Conservation (phyloP, 257 asterid species). For the Capsicum chinense region DNA sequence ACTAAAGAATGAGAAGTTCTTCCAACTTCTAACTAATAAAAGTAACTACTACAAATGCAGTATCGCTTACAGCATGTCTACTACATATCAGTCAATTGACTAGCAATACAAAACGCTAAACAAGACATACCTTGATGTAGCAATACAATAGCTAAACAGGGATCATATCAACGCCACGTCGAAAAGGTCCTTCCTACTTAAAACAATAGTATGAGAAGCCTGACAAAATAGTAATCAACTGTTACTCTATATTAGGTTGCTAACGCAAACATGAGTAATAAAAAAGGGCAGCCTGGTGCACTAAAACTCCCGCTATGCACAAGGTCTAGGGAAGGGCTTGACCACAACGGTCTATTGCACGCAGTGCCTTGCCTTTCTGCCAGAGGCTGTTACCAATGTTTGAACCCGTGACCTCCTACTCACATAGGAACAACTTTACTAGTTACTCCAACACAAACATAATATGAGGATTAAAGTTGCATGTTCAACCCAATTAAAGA, state of each 20-base stretch:
- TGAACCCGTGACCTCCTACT: no score
- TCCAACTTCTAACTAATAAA: not conserved
- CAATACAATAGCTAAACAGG: not conserved
- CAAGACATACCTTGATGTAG: not conserved
- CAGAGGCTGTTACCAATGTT: no score
- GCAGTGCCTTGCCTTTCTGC: no score
- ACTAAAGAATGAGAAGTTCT: not conserved
- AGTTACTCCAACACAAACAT: not conserved
- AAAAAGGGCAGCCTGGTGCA: no score
- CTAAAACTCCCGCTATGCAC: no score
- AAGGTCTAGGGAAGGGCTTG: no score
- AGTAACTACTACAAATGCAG: not conserved
- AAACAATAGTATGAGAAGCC: not conserved
- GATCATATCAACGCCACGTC: not conserved
- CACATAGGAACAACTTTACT: no score
- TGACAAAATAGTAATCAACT: not conserved
- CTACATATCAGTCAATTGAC: not conserved
- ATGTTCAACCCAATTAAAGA: not conserved
- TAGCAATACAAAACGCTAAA: not conserved
- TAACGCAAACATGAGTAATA: not conserved
- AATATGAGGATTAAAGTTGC: not conserved
- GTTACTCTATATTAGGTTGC: not conserved
- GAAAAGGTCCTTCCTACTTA: constrained; percentile 17
- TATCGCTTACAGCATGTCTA: not conserved
- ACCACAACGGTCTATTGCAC: no score